These are phyloP conservation scores for Odontarrhena argentea DNA, from an alignment of 345 rosid genomes.

Conservation along the genomic window DNA sequence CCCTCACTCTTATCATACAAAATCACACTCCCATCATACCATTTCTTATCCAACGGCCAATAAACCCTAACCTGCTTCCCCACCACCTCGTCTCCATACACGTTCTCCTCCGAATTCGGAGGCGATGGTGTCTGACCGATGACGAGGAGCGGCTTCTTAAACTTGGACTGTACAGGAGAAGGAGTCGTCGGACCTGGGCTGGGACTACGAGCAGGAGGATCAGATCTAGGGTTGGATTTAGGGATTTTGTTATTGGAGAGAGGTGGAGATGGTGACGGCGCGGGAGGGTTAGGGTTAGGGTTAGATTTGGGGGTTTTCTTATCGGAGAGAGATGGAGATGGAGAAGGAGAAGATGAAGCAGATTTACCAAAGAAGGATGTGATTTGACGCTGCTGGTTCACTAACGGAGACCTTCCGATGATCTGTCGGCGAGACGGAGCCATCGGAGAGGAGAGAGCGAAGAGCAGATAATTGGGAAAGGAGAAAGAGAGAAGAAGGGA, in stretches of 20 bases:
- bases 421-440: slow-evolving; percentile 71
- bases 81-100: slow-evolving; percentile 62
- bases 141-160: slow-evolving; percentile 64
- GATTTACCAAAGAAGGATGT: slow-evolving; percentile 77
- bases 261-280: slow-evolving; percentile 41
- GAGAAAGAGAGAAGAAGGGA: not conserved
- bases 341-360: slow-evolving; percentile 42
- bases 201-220: slow-evolving; percentile 37
- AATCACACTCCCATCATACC: slow-evolving; percentile 79
- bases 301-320: slow-evolving; percentile 47
- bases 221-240: slow-evolving; percentile 43
- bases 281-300: slow-evolving; percentile 46
- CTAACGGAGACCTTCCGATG: slow-evolving; percentile 88
- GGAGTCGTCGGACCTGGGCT: slow-evolving; percentile 66
- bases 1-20: slow-evolving; percentile 52
- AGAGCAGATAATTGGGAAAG: not conserved
- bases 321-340: slow-evolving; percentile 42
- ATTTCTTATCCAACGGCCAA: slow-evolving; percentile 90
- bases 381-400: slow-evolving; percentile 86
- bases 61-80: slow-evolving; percentile 71
- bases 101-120: slow-evolving; percentile 32
- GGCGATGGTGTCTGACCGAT: slow-evolving; percentile 56
- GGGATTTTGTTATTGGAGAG: slow-evolving; percentile 41
- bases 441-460: slow-evolving; percentile 44
- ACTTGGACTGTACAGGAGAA: slow-evolving; percentile 64